phyloP scores from a whole-genome alignment of 169 alveolate genomes.

The Cryptosporidium meleagridis region DNA sequence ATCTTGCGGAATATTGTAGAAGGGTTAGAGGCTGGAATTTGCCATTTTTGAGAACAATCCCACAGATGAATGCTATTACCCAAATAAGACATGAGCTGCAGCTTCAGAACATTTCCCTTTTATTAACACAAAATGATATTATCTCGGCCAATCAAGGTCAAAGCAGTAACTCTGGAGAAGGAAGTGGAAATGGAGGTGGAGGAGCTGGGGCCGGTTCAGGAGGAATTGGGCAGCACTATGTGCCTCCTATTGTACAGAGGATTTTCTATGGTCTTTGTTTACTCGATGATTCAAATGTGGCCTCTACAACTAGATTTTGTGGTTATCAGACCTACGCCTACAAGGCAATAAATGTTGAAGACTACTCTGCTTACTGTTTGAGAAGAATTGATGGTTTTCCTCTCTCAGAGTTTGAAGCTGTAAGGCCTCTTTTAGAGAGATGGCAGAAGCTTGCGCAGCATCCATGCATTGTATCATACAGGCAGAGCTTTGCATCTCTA shows the following conservation, averaged over 20 bases:
- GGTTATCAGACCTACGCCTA: slow-evolving; percentile 72
- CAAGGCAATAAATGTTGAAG: slow-evolving; percentile 66
- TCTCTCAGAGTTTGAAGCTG: slow-evolving; percentile 31
- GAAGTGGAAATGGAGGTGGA: slow-evolving; percentile 2
- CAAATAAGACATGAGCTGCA: slow-evolving; percentile 68
- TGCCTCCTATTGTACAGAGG: slow-evolving; percentile 65
- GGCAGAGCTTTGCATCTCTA: slow-evolving; percentile 62
- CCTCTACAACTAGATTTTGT: slow-evolving; percentile 61
- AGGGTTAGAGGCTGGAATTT: slow-evolving; percentile 73
- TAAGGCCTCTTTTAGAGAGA: slow-evolving; percentile 37
- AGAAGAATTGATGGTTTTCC: slow-evolving; percentile 58
- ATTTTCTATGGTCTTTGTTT: slow-evolving; percentile 48
- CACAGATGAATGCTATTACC: slow-evolving; percentile 72
- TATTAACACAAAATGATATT: slow-evolving; percentile 58
- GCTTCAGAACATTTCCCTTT: slow-evolving; percentile 52
- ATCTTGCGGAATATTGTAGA: slow-evolving; percentile 65
- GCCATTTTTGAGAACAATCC: slow-evolving; percentile 58
- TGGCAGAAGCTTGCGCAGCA: slow-evolving; percentile 72
- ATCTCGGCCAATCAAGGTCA: not conserved
- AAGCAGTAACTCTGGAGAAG: not conserved
- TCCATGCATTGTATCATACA: slow-evolving; percentile 66
- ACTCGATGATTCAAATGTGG: slow-evolving; percentile 51
- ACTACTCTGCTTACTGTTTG: slow-evolving; percentile 60
- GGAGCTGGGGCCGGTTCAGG: not conserved
- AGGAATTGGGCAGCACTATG: slow-evolving; percentile 28